Evolutionary conservation across 257 asterid genomes (phyloP).

Genomic region (Petunia secreta): DNA sequence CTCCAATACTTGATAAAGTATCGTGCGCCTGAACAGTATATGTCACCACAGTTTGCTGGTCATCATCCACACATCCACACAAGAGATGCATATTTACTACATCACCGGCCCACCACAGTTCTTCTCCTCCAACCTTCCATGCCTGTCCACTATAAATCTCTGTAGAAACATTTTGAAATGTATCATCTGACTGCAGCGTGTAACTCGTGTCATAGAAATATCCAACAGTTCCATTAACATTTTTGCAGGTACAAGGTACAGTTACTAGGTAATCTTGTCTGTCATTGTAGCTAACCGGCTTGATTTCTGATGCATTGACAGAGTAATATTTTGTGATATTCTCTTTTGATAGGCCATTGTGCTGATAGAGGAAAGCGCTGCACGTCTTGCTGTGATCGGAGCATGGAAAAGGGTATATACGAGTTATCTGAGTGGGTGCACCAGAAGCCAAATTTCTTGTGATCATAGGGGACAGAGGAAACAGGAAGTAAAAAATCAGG

Average conservation of each 20-base stretch:
- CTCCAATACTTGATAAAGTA: conserved; percentile 47
- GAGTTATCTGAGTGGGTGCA: conserved; percentile 18
- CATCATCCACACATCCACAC: conserved; percentile 65
- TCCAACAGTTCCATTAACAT: conserved; percentile 45
- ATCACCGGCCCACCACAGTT: conserved; percentile 24
- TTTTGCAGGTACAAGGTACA: conserved; percentile 59
- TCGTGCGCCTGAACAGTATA: conserved; percentile 60
- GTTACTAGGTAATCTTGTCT: conserved; percentile 52
- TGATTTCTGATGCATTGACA: conserved; percentile 46
- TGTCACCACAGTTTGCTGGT: conserved; percentile 50
- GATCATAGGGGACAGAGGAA: background rate
- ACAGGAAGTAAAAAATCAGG: conserved; percentile 32
- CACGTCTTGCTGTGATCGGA: conserved; percentile 42
- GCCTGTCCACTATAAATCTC: conserved; percentile 55
- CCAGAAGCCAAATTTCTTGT: conserved; percentile 22
- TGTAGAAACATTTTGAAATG: conserved; percentile 47
- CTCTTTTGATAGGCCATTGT: conserved; percentile 39
- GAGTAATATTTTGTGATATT: conserved; percentile 47
- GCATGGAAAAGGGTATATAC: conserved; percentile 45
- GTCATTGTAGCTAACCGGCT: conserved; percentile 31
- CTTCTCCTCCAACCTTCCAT: conserved; percentile 44
- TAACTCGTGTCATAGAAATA: conserved; percentile 61
- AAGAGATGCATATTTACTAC: conserved; percentile 48
- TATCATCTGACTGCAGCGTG: conserved; percentile 32
- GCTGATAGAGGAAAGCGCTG: conserved; percentile 60